Evolutionary conservation across 352 stramenopile species (phyloP).

Genomic region (Phytopythium cucurbitacearum): DNA sequence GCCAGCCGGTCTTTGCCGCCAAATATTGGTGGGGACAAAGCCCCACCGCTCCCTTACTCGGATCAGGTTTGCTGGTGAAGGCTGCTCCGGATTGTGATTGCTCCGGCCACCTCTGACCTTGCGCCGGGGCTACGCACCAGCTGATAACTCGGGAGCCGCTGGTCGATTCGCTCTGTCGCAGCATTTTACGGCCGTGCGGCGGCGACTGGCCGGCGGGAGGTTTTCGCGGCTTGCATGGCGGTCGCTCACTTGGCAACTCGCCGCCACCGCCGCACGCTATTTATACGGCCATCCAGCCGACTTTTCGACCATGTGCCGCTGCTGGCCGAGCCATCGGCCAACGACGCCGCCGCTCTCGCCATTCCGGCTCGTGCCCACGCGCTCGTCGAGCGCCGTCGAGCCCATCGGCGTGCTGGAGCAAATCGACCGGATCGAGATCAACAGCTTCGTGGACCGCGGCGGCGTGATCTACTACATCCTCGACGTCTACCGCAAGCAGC

Average conservation of each 20-base stretch:
- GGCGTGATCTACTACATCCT: slow-evolving; percentile 42
- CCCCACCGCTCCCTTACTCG: too few relatives aligned
- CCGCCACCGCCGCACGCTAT: neutral
- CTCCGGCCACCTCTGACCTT: too few relatives aligned
- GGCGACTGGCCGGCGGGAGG: too few relatives aligned
- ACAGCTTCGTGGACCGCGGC: slow-evolving; percentile 26
- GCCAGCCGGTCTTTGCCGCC: too few relatives aligned
- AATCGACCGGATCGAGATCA: slow-evolving; percentile 46
- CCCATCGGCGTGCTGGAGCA: slow-evolving; percentile 29
- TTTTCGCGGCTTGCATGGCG: too few relatives aligned
- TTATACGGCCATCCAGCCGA: neutral
- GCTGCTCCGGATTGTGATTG: too few relatives aligned
- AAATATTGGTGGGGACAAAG: too few relatives aligned
- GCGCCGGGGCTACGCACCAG: too few relatives aligned
- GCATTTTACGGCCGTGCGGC: too few relatives aligned
- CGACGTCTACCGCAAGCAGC: slow-evolving; percentile 44
- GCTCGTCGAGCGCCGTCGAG: slow-evolving; percentile 28
- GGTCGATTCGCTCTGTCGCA: too few relatives aligned
- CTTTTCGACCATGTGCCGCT: slow-evolving; percentile 16
- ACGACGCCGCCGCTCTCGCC: slow-evolving; percentile 32
- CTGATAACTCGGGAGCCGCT: too few relatives aligned
- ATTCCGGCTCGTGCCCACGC: slow-evolving; percentile 28
- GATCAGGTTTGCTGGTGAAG: too few relatives aligned
- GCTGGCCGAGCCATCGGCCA: slow-evolving; percentile 14
- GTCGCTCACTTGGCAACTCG: slow-evolving; percentile 1